phyloP scores from a whole-genome alignment of 176 grass and related monocot species.

The maize (Zea mays) region DNA sequence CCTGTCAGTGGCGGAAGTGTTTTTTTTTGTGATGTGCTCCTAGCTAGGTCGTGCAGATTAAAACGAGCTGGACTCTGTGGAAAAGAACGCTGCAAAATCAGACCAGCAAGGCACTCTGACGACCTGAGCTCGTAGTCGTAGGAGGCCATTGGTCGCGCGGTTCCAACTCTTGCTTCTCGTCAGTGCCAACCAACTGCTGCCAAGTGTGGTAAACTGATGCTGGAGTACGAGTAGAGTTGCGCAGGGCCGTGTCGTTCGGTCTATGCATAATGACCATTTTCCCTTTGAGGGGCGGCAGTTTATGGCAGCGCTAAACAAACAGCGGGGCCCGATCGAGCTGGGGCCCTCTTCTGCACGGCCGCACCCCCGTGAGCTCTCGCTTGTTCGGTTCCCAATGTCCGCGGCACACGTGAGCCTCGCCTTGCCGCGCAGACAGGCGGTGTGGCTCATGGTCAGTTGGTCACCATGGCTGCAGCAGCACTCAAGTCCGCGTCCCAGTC shows the following conservation, averaged over 20 bases:
- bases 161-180: neutral
- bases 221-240: no score
- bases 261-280: neutral
- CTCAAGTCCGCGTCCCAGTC: neutral
- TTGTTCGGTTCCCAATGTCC: constrained; percentile 12
- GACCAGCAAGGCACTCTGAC: neutral
- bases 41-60: neutral
- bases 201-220: no score
- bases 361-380: neutral
- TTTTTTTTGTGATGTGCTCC: neutral
- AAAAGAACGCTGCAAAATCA: neutral
- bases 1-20: neutral
- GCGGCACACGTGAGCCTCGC: constrained; percentile 20
- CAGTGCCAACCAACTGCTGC: neutral
- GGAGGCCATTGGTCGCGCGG: neutral
- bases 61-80: neutral
- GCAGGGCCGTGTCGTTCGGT: no score
- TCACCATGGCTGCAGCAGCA: neutral
- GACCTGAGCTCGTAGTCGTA: neutral
- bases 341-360: neutral
- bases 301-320: neutral
- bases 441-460: neutral
- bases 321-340: neutral
- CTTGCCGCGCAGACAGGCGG: neutral
- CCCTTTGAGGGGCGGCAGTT: neutral